Conservation (phyloP, 768 basidiomycete genomes). For the Kwoniella heveanensis region DNA sequence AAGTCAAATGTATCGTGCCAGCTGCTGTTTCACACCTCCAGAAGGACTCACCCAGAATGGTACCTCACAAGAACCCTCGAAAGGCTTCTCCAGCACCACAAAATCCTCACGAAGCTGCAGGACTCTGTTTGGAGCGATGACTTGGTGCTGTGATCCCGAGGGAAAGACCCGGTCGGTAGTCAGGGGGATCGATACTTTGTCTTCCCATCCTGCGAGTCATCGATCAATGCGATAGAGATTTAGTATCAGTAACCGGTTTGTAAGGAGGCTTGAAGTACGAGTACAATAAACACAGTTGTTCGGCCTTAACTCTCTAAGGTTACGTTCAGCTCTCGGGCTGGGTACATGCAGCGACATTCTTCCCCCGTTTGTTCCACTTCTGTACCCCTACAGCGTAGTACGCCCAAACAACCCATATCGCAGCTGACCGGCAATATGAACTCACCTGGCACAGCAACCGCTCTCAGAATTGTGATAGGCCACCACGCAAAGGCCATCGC, state of each 20-base stretch:
- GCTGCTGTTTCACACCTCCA: too few species aligned
- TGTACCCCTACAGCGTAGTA: too few species aligned
- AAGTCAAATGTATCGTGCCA: too few species aligned
- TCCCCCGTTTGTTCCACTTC: too few species aligned
- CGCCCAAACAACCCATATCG: too few species aligned
- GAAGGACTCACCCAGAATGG: constrained; percentile 51
- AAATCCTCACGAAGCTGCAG: constrained; percentile 37
- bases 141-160: constrained; percentile 33
- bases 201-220: constrained; percentile 50
- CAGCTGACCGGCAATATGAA: background rate
- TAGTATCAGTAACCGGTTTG: background rate
- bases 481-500: constrained; percentile 38
- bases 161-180: constrained; percentile 42
- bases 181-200: constrained; percentile 38
- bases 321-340: too few species aligned
- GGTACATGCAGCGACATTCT: too few species aligned
- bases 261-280: too few species aligned
- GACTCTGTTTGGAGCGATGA: constrained; percentile 50
- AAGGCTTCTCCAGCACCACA: constrained; percentile 50
- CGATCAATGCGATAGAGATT: background rate
- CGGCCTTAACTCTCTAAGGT: too few species aligned
- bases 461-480: constrained; percentile 46
- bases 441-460: constrained; percentile 48
- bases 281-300: too few species aligned
- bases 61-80: constrained; percentile 46